Evolutionary conservation across 2,329 filamentous ascomycete species (phyloP).

Genomic region (Fusarium haematococcum): DNA sequence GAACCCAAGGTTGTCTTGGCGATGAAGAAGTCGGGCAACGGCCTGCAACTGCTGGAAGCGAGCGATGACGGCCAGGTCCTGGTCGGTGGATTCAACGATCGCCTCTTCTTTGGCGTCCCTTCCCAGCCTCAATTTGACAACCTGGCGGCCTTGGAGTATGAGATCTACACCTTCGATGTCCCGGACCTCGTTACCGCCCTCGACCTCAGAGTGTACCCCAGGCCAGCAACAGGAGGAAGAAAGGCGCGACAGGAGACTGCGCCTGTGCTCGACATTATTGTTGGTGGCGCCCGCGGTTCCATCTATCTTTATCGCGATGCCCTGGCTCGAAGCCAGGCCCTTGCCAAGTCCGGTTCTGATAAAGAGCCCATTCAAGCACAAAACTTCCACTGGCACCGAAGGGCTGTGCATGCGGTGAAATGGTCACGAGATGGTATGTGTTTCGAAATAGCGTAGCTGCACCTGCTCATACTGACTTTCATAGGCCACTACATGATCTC

Average conservation of each 20-base stretch:
- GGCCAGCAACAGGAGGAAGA: slow-evolving; percentile 34
- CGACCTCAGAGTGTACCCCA: slow-evolving; percentile 65
- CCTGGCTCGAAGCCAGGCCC: slow-evolving; percentile 66
- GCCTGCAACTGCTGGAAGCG: slow-evolving; percentile 58
- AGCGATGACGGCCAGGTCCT: slow-evolving; percentile 69
- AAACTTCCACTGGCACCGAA: slow-evolving; percentile 91
- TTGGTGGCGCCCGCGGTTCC: slow-evolving; percentile 81
- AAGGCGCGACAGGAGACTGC: slow-evolving; percentile 44
- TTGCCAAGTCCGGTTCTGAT: slow-evolving; percentile 53
- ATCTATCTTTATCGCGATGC: slow-evolving; percentile 87
- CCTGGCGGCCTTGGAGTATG: slow-evolving; percentile 56
- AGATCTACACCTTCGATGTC: slow-evolving; percentile 69
- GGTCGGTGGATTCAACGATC: slow-evolving; percentile 54
- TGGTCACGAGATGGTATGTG: slow-evolving; percentile 88
- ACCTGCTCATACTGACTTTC: slow-evolving; percentile 45
- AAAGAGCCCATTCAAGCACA: slow-evolving; percentile 67
- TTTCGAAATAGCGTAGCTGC: neutral
- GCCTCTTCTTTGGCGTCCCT: slow-evolving; percentile 51
- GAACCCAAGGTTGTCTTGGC: slow-evolving; percentile 52
- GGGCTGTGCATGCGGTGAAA: slow-evolving; percentile 84
- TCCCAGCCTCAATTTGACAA: slow-evolving; percentile 35
- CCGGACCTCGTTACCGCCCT: slow-evolving; percentile 75
- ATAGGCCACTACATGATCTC: slow-evolving; percentile 93
- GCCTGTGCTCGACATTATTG: slow-evolving; percentile 74
- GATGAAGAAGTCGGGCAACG: slow-evolving; percentile 51